Base-by-base conservation (phyloP, 2,329 filamentous ascomycete species). In the Trichophyton rubrum region DNA sequence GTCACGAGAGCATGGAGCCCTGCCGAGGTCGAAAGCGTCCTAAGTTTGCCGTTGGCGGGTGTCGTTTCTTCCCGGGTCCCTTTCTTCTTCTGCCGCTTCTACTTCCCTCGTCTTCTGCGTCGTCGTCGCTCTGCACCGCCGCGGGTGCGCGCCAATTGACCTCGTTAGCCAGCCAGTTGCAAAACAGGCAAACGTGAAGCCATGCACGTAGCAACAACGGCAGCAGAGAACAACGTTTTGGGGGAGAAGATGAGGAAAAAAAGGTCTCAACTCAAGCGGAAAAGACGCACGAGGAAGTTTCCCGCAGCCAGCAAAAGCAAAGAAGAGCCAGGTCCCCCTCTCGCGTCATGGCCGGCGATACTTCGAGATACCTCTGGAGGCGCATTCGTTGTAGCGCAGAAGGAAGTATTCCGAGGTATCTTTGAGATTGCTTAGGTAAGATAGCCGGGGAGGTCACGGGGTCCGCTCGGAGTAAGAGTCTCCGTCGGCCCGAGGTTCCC, bases 271-370 rank as follows among this genome's bases (percentile, higher is more conserved):
- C 40, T 43, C 45, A 55, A 55, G 49, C n/a, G 24, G 49, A 55
- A 55, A 35, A 55, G n/a, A 24, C 49, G 49, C 49, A 55, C 49
- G 49, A 55, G 49, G n/a, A 43, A 43, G 27, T 53, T 53, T 53
- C 47, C 47, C 47, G 47, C 47, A 27, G 33, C 33, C 33, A 38
- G 33, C 33, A 38, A 38, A 38, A 38, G 33, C 33, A 38, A 43
- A 43, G 40, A 43, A 13, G 40, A 43, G 40, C 13, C 40, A 43
- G 40, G 40, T 27, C 27, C 49, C 49, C 49, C 49, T 55, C 33
- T 38, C 33, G 8, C 33, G 33, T 38, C 49, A 55, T 55, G 27
- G 27, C 15, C 4, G n/a, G 33, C 33, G 49, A 6, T 55, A 55
- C 49, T 35, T 35, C 8, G n/a, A 17, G 49, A 27, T 55, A 55